These are phyloP conservation scores for Tetraselmis chui DNA, from an alignment of 139 green algal species.

Conservation along the genomic window DNA sequence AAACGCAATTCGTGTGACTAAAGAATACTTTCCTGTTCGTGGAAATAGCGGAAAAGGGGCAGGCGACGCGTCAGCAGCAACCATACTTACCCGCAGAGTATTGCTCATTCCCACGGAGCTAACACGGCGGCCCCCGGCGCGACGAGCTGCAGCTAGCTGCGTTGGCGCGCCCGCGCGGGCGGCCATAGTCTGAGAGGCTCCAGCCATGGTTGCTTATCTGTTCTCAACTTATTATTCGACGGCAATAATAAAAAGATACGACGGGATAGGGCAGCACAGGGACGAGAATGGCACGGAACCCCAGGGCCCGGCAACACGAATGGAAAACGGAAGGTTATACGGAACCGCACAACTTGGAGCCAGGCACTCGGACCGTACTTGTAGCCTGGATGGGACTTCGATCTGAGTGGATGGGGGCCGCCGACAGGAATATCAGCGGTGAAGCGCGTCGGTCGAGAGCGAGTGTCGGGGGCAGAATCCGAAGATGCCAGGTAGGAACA, in stretches of 20 bases:
- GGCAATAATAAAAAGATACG: no score
- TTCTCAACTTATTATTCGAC: no score
- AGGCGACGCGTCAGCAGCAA: neutral
- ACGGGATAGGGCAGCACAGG: no score
- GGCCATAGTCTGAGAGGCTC: neutral
- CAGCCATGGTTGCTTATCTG: neutral
- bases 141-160: neutral
- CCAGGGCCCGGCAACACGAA: neutral
- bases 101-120: neutral
- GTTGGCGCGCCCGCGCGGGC: neutral
- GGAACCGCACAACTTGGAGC: neutral
- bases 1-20: neutral
- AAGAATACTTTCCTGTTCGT: neutral
- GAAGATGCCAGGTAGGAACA: neutral
- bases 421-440: neutral
- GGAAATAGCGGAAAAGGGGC: neutral
- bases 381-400: neutral
- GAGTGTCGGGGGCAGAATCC: neutral
- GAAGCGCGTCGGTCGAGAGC: neutral
- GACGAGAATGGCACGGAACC: neutral
- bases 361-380: neutral
- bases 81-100: neutral
- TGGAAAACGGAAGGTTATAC: neutral
- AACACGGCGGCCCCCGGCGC: neutral
- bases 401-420: neutral